These are phyloP conservation scores for Dicorynia guianensis DNA, from an alignment of 306 rosid genomes.

Conservation along the genomic window DNA sequence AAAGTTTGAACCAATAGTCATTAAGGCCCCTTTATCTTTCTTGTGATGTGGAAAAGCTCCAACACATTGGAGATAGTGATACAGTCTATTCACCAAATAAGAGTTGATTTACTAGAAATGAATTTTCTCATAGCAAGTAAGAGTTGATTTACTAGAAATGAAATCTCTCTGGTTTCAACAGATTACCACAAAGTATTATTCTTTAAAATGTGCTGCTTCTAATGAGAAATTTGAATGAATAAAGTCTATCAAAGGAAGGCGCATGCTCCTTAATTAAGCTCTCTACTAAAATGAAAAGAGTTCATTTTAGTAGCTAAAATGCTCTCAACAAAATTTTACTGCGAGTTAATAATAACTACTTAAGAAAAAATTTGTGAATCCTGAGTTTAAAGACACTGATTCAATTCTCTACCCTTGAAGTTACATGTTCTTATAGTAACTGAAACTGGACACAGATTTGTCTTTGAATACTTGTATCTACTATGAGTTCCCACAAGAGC, in stretches of 20 bases:
- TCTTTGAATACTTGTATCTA: conserved; percentile 60
- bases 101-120: too few species aligned
- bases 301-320: not conserved
- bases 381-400: conserved; percentile 18
- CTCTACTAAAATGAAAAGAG: not conserved
- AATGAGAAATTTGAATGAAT: conserved; percentile 10
- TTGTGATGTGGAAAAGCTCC: conserved; percentile 84
- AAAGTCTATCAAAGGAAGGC: conserved; percentile 15
- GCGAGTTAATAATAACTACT: conserved; percentile 21
- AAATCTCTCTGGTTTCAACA: conserved; percentile 18
- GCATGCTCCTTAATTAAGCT: conserved; percentile 5
- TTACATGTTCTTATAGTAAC: conserved; percentile 26
- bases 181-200: conserved; percentile 27
- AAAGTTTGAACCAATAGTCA: conserved; percentile 80
- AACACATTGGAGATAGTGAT: conserved; percentile 73
- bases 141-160: conserved; percentile 17
- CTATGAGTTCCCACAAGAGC: conserved; percentile 80
- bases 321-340: not conserved
- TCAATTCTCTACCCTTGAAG: conserved; percentile 18
- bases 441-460: conserved; percentile 32
- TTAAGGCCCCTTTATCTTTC: conserved; percentile 91
- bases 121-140: conserved; percentile 21
- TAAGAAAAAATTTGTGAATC: not conserved
- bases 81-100: conserved; percentile 38
- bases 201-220: not conserved